Conservation (phyloP, 2,329 filamentous ascomycete species). For the Fusarium hostae region DNA sequence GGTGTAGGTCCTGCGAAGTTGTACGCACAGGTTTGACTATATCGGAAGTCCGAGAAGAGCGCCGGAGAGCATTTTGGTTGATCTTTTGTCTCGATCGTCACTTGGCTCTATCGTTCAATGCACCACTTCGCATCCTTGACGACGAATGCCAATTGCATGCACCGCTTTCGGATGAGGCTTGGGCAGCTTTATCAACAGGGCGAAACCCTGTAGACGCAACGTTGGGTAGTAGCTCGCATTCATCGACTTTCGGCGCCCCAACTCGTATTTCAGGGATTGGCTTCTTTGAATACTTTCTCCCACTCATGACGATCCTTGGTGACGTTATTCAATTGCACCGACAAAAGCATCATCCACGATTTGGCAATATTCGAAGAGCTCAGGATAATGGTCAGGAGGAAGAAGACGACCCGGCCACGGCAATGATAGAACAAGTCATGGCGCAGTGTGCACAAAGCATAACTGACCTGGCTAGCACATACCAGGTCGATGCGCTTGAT, state of each 20-base stretch:
- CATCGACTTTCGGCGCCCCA: not conserved
- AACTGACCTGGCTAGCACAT: not conserved
- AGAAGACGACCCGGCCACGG: not conserved
- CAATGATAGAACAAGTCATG: constrained; percentile 1
- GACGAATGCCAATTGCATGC: not conserved
- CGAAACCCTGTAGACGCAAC: fast-evolving
- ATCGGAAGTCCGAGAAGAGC: not conserved
- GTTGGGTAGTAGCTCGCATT: not conserved
- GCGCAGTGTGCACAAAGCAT: not conserved
- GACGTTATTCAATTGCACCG: not conserved
- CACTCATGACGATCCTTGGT: not conserved
- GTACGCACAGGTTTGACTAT: not conserved
- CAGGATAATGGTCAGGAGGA: not conserved
- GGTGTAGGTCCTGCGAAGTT: not conserved
- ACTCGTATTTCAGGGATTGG: not conserved
- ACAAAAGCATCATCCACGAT: not conserved
- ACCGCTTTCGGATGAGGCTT: not conserved
- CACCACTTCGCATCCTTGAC: not conserved
- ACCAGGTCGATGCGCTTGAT: not conserved
- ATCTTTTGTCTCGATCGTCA: constrained; percentile 1
- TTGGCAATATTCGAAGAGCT: not conserved
- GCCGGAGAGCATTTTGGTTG: not conserved
- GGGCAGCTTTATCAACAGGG: not conserved
- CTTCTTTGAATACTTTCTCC: not conserved
- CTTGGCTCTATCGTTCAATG: not conserved